Base-by-base conservation (phyloP, 148 eudicot genomes). In the Persicaria tinctoria region DNA sequence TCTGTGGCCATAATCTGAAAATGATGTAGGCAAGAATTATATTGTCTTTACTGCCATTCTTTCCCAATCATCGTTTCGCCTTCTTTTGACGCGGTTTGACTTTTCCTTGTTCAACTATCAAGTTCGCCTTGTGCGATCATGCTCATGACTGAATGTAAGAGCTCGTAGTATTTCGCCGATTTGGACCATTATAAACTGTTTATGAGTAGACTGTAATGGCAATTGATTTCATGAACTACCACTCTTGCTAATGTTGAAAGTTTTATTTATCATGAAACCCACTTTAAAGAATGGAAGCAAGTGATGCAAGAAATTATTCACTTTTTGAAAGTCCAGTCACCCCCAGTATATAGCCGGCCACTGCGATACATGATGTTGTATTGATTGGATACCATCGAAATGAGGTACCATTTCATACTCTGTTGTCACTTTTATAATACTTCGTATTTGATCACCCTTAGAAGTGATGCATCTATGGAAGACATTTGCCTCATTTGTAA, bases 211-310 rank as follows among this genome's bases (percentile, higher is more conserved):
- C 32, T 57, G 66, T 60, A 5, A 38, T 8, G 66, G 44, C 66
- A 23, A 41, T 60, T 60, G 66, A 12, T 8, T 59, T 59, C 32
- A 23, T 20, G 38, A 23, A 59, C 64, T 7, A 7, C n/a, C 63
- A n/a, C 6, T 3, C 63, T 32, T 51, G 75, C 55, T 6, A 70
- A 69, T 5, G 66, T 20, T 51, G 27, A 16, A 20, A 10, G 69
- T 76, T 56, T 66, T 50, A 0, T 70, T 55, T 76, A 71, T 64
- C 85, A 95, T 97, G 99, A 87, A 46, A 87, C 89, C 68, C 87
- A 82, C 84, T 90, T 90, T 76, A 95, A 85, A 76, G 97, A 95
- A 78, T 95, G 99, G 99, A 95, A 85, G 81, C 85, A 77, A 76
- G 97, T 95, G 73, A 84, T 95, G 72, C 96, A 90, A 74, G 99